phyloP scores from a whole-genome alignment of 2,329 filamentous ascomycete genomes.

The Ophiocordyceps camponoti-leonardi region DNA sequence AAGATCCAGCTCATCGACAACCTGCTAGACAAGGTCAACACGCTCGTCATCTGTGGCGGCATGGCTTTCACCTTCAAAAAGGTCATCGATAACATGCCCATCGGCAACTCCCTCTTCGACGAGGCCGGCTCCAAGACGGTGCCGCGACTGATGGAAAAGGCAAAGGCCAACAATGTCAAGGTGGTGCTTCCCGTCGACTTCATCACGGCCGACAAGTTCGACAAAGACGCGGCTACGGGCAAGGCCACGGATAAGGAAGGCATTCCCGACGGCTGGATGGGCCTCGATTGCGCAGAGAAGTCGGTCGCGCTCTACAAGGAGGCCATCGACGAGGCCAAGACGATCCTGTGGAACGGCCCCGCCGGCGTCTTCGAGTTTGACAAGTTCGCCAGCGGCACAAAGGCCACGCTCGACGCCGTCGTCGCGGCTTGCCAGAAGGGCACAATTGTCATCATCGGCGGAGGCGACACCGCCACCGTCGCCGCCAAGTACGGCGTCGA shows the following conservation, averaged over 20 bases:
- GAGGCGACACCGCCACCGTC: conserved; percentile 94
- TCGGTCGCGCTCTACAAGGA: conserved; percentile 76
- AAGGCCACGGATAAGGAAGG: conserved; percentile 72
- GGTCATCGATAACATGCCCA: conserved; percentile 78
- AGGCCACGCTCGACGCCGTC: conserved; percentile 76
- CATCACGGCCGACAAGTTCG: conserved; percentile 91
- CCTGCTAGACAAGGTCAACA: conserved; percentile 94
- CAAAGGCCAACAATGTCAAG: conserved; percentile 90
- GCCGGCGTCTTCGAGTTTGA: conserved; percentile 96
- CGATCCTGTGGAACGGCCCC: conserved; percentile 97
- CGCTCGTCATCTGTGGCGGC: conserved; percentile 84
- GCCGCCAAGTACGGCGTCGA: conserved; percentile 94
- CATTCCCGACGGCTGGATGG: conserved; percentile 96
- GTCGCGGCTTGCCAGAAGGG: conserved; percentile 60
- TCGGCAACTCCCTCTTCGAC: conserved; percentile 84
- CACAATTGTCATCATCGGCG: conserved; percentile 96
- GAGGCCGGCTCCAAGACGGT: conserved; percentile 90
- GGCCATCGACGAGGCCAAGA: conserved; percentile 76
- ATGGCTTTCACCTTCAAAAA: conserved; percentile 99
- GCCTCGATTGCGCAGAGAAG: conserved; percentile 85
- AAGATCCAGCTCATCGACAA: conserved; percentile 99
- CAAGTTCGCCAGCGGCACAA: conserved; percentile 82
- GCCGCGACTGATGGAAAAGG: conserved; percentile 75
- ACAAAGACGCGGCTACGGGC: conserved; percentile 63
- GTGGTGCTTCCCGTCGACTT: conserved; percentile 90